phyloP scores from a whole-genome alignment of 805 yeast genomes.

The Ogataea pignaliae region DNA sequence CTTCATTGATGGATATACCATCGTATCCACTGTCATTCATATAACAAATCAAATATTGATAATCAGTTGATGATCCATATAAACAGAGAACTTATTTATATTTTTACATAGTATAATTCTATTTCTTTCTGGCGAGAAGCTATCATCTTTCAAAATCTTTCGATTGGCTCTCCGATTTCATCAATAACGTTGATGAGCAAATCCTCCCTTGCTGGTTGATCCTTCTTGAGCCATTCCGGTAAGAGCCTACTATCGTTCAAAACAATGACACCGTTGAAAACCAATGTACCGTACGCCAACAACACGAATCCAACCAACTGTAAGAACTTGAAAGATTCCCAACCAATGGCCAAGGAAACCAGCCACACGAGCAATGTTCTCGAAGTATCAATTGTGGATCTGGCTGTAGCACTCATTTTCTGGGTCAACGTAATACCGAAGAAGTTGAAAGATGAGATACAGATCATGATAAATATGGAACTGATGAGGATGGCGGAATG shows the following conservation, averaged over 20 bases:
- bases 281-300: constrained; percentile 66
- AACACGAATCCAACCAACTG: constrained; percentile 62
- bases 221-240: constrained; percentile 42
- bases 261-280: constrained; percentile 66
- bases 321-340: constrained; percentile 64
- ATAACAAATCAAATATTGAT: too few relatives aligned
- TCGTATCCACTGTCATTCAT: too few relatives aligned
- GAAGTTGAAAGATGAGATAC: constrained; percentile 67
- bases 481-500: constrained; percentile 41
- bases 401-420: constrained; percentile 64
- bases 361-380: constrained; percentile 75
- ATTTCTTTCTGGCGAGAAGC: too few relatives aligned
- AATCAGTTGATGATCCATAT: too few relatives aligned
- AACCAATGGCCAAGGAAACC: constrained; percentile 62
- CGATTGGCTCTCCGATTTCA: constrained; percentile 41
- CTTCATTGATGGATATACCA: too few relatives aligned
- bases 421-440: constrained; percentile 69
- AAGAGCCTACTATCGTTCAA: constrained; percentile 44
- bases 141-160: too few relatives aligned
- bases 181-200: constrained; percentile 33
- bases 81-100: not conserved
- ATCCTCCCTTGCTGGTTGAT: constrained; percentile 16
- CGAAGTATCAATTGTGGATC: constrained; percentile 76
- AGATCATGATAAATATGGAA: constrained; percentile 63
- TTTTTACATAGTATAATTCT: too few relatives aligned